These are phyloP conservation scores for Mycena rebaudengoi DNA, from an alignment of 768 basidiomycete genomes.

Conservation along the genomic window DNA sequence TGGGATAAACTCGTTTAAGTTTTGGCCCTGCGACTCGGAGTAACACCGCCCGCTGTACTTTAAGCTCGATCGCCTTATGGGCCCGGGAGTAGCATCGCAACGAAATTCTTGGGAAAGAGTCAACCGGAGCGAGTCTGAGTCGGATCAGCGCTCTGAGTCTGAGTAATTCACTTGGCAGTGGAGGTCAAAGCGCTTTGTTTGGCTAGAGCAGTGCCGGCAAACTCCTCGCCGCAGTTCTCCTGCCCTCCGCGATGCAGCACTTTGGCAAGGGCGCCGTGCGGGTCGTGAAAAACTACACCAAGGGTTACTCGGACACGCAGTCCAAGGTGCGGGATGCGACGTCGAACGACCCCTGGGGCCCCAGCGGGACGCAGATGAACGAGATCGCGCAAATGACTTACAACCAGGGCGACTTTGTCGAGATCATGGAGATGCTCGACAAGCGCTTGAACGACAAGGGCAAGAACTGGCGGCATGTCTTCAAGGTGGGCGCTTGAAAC, in stretches of 20 bases:
- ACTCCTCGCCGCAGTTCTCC: constrained; percentile 7
- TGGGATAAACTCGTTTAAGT: too few species aligned
- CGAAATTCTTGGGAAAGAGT: too few species aligned
- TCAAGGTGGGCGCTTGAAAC: constrained; percentile 72
- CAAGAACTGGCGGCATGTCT: constrained; percentile 99
- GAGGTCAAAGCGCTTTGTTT: too few species aligned
- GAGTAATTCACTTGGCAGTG: too few species aligned
- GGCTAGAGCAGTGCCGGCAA: neutral
- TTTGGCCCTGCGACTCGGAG: too few species aligned
- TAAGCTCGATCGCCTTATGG: too few species aligned
- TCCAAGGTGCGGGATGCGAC: constrained; percentile 96
- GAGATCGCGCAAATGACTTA: constrained; percentile 97
- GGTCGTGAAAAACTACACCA: constrained; percentile 95
- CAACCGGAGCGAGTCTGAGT: too few species aligned
- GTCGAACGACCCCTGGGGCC: constrained; percentile 98
- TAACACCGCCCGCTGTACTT: too few species aligned
- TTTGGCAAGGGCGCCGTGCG: constrained; percentile 88
- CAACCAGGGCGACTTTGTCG: constrained; percentile 98
- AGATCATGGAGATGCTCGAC: constrained; percentile 99
- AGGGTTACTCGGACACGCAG: constrained; percentile 94
- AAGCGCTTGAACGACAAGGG: constrained; percentile 99
- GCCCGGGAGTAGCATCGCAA: too few species aligned
- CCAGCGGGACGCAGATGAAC: constrained; percentile 98
- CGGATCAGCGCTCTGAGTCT: too few species aligned
- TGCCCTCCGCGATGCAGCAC: constrained; percentile 64